Evolutionary conservation across 768 basidiomycete species (phyloP).

Genomic region (Calocybe indica): DNA sequence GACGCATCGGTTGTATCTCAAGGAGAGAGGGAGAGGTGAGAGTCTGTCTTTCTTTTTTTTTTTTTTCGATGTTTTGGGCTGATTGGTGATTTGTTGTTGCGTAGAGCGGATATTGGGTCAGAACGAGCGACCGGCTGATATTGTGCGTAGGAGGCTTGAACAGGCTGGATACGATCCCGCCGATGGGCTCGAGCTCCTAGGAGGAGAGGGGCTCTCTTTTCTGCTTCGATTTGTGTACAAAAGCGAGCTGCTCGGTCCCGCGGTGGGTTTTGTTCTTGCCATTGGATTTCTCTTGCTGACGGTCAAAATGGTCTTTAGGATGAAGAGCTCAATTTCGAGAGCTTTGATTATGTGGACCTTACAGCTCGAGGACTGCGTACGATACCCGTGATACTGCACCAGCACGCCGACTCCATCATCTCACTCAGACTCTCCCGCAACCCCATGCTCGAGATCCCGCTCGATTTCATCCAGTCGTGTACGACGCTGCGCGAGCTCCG

Average conservation of each 20-base stretch:
- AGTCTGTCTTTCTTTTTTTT: neutral
- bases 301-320: slow-evolving; percentile 37
- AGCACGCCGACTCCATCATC: slow-evolving; percentile 77
- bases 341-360: slow-evolving; percentile 78
- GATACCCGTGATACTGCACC: slow-evolving; percentile 83
- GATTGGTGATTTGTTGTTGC: slow-evolving; percentile 1
- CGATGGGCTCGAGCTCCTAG: slow-evolving; percentile 75
- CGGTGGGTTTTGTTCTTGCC: slow-evolving; percentile 35
- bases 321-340: slow-evolving; percentile 65
- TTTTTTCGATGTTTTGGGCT: neutral
- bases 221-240: slow-evolving; percentile 90
- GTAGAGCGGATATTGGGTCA: slow-evolving; percentile 79
- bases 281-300: neutral
- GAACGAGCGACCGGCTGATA: slow-evolving; percentile 79
- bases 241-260: slow-evolving; percentile 57
- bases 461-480: slow-evolving; percentile 93
- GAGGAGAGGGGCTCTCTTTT: slow-evolving; percentile 75
- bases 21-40: slow-evolving; percentile 71
- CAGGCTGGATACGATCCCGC: slow-evolving; percentile 85
- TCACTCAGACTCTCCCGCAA: slow-evolving; percentile 88
- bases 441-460: slow-evolving; percentile 92
- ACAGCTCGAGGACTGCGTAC: slow-evolving; percentile 75
- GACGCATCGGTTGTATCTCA: slow-evolving; percentile 65
- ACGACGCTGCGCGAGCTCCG: slow-evolving; percentile 77
- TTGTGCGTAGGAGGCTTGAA: slow-evolving; percentile 76